A percentile compares a stretch with the other conserved stretches of the same genome.
Evolutionary conservation across 2,329 filamentous ascomycete species (phyloP).

Genomic region (Orbilia brochopaga): DNA sequence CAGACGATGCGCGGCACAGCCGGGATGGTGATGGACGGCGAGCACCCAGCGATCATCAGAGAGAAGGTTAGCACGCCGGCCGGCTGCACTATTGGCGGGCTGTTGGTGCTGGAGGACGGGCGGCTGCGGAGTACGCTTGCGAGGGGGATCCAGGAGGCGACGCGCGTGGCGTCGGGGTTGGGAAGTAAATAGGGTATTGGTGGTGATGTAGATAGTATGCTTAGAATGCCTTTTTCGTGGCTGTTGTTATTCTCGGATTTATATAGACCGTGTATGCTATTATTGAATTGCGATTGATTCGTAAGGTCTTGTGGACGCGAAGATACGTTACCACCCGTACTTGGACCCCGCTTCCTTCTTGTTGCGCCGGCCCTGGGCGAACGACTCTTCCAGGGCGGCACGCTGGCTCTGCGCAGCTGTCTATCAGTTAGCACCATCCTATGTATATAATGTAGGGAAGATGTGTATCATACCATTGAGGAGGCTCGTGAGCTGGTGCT

Average conservation of each 20-base stretch:
- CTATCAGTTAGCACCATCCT: constrained; percentile 11
- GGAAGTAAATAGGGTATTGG: constrained; percentile 48
- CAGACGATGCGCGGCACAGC: constrained; percentile 79
- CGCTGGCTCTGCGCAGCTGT: constrained; percentile 54
- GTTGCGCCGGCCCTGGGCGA: constrained; percentile 55
- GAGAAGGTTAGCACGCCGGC: constrained; percentile 80
- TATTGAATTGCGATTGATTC: constrained; percentile 18
- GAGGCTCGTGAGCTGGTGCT: constrained; percentile 70
- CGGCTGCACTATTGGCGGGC: constrained; percentile 76
- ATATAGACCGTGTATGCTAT: constrained; percentile 34
- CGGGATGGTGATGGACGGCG: constrained; percentile 70
- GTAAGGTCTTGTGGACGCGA: constrained; percentile 8
- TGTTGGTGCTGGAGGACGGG: constrained; percentile 76
- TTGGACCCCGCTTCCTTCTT: constrained; percentile 55
- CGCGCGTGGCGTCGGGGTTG: constrained; percentile 59
- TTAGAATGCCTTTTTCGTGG: constrained; percentile 2
- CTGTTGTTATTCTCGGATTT: constrained; percentile 7
- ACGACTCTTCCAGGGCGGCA: constrained; percentile 55
- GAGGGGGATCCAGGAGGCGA: constrained; percentile 61
- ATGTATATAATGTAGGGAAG: constrained; percentile 57
- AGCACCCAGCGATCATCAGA: constrained; percentile 75
- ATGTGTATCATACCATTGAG: constrained; percentile 65
- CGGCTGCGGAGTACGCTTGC: constrained; percentile 64
- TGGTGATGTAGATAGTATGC: constrained; percentile 10
- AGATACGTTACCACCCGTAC: constrained; percentile 54